Percentiles rank a stretch among this genome's conserved stretches.
Evolutionary conservation across 495 filamentous ascomycete species (phyloP).

Genomic region (Melanomma pulvis-pyrius): DNA sequence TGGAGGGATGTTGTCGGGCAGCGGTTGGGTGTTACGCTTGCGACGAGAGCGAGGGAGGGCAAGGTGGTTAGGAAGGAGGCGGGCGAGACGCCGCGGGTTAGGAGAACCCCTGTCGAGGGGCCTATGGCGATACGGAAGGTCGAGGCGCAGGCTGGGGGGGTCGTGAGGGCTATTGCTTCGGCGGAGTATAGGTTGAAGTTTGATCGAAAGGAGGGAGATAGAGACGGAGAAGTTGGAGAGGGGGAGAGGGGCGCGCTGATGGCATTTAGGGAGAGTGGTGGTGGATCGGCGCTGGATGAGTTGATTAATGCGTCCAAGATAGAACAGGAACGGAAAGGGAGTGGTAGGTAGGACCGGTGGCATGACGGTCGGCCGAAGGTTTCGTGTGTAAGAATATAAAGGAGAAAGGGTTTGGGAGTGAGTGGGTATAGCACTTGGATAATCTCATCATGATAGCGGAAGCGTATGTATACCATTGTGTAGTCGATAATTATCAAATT

Average conservation of each 20-base stretch:
- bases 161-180: too few species aligned
- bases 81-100: too few species aligned
- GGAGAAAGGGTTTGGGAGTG: too few species aligned
- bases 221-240: too few species aligned
- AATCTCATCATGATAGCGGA: background rate
- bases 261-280: background rate
- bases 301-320: background rate
- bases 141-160: too few species aligned
- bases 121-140: too few species aligned
- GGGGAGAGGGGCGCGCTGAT: too few species aligned
- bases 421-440: background rate
- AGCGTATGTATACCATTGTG: background rate
- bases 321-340: background rate
- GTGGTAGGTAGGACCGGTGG: background rate
- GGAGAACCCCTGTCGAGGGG: too few species aligned
- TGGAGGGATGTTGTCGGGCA: slow-evolving; percentile 32
- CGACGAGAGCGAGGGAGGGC: background rate
- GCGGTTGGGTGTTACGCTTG: slow-evolving; percentile 18
- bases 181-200: too few species aligned
- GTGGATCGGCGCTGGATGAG: background rate
- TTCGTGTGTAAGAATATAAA: too few species aligned
- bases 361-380: background rate
- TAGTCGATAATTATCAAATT: too few species aligned
- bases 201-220: too few species aligned
- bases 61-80: background rate